Percentiles rank a stretch among this genome's conserved stretches.
phyloP scores from a whole-genome alignment of 2,329 filamentous ascomycete species.

The Curvularia hawaiiensis region DNA sequence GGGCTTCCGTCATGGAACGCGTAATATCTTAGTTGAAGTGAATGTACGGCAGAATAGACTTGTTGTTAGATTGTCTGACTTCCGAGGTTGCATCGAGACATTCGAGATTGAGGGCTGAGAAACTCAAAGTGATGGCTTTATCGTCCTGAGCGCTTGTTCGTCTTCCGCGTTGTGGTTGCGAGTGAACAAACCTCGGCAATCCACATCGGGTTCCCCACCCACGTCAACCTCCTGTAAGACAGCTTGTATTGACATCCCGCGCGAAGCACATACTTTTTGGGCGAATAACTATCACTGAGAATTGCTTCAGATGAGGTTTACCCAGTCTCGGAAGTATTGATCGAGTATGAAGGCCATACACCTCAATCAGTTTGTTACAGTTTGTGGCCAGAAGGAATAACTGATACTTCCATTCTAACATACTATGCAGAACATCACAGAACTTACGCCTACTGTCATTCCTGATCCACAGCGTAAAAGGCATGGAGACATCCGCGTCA shows the following conservation, averaged over 20 bases:
- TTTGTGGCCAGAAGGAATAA: not conserved
- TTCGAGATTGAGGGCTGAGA: not conserved
- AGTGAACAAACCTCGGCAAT: conserved; percentile 2
- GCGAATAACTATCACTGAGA: not conserved
- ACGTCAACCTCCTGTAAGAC: not conserved
- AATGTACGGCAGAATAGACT: not conserved
- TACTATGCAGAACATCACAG: conserved; percentile 34
- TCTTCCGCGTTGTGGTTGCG: not conserved
- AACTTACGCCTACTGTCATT: conserved; percentile 27
- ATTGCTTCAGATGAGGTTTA: no score
- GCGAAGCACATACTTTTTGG: not conserved
- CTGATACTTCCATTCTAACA: not conserved
- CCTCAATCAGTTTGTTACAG: conserved; percentile 1
- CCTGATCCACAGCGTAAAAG: conserved; percentile 42
- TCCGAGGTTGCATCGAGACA: no score
- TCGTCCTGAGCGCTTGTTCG: not conserved
- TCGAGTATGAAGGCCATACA: conserved; percentile 4
- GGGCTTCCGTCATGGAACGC: not conserved
- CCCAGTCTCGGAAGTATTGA: not conserved
- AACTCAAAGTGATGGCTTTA: no score
- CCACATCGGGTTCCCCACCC: not conserved
- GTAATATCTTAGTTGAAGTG: no score
- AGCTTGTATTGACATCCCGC: not conserved
- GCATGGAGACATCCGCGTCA: conserved; percentile 50
- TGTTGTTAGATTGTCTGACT: not conserved